Evolutionary conservation across 768 basidiomycete genomes (phyloP).

Genomic region (Mycena sanguinolenta): DNA sequence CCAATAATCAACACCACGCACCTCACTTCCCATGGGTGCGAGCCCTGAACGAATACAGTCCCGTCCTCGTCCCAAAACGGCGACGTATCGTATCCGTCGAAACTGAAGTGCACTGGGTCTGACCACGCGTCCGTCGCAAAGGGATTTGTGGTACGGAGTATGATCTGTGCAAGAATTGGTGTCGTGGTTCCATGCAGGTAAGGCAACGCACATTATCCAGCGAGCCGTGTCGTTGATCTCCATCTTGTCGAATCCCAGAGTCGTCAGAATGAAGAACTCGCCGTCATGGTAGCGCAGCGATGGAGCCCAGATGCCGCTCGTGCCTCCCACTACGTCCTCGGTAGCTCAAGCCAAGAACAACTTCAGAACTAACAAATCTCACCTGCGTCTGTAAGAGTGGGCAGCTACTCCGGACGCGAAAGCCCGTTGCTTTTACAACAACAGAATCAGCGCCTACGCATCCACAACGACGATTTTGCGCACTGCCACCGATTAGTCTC

Average conservation of each 20-base stretch:
- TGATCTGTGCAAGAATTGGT: slow-evolving; percentile 29
- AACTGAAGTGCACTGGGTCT: slow-evolving; percentile 48
- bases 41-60: slow-evolving; percentile 47
- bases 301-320: slow-evolving; percentile 45
- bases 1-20: not conserved
- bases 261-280: slow-evolving; percentile 43
- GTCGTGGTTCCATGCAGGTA: too few species aligned
- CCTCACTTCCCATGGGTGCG: slow-evolving; percentile 43
- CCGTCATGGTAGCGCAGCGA: slow-evolving; percentile 41
- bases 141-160: slow-evolving; percentile 40
- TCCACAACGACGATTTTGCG: not conserved
- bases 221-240: slow-evolving; percentile 37
- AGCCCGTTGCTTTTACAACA: slow-evolving; percentile 28
- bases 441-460: not conserved
- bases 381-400: slow-evolving; percentile 32
- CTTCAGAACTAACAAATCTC: not conserved
- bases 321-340: slow-evolving; percentile 23
- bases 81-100: slow-evolving; percentile 50
- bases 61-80: slow-evolving; percentile 50
- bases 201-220: slow-evolving; percentile 40
- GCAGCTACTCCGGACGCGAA: slow-evolving; percentile 32
- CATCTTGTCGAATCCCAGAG: slow-evolving; percentile 42
- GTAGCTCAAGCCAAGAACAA: not conserved
- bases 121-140: slow-evolving; percentile 45
- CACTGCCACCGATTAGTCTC: slow-evolving; percentile 49